Conservation (phyloP, 352 stramenopile species). For the Phytopythium delawarense region DNA sequence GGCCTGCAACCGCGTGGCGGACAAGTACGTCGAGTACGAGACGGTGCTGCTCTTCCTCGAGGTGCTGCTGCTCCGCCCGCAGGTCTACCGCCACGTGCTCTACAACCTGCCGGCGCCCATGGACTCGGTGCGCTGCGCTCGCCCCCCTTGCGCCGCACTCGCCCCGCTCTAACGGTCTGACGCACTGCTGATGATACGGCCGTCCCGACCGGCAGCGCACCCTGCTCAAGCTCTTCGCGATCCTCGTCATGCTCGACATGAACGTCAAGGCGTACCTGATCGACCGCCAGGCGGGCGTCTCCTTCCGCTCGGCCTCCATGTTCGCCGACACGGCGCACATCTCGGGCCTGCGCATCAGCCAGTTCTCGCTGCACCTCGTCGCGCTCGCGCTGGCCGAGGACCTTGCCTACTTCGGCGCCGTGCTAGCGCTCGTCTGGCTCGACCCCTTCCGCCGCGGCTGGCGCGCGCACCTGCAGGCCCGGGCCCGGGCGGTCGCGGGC, state of each 20-base stretch:
- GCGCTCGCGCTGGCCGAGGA: constrained; percentile 72
- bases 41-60: constrained; percentile 82
- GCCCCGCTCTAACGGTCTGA: not conserved
- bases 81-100: constrained; percentile 84
- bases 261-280: constrained; percentile 84
- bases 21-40: constrained; percentile 90
- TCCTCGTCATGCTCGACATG: constrained; percentile 83
- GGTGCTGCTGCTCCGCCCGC: constrained; percentile 77
- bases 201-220: constrained; percentile 22
- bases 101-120: constrained; percentile 66
- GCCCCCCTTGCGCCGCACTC: not conserved
- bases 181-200: not conserved
- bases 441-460: constrained; percentile 55
- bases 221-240: constrained; percentile 70
- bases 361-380: constrained; percentile 79
- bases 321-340: constrained; percentile 36
- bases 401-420: constrained; percentile 44
- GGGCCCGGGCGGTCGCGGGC: not conserved
- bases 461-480: constrained; percentile 26
- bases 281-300: constrained; percentile 56
- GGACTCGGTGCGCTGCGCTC: constrained; percentile 17
- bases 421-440: constrained; percentile 44
- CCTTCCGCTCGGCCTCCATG: constrained; percentile 54
- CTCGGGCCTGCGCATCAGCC: constrained; percentile 57
- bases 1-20: constrained; percentile 63